These are phyloP conservation scores for Luffa aegyptiaca DNA, from an alignment of 306 rosid genomes.

Conservation along the genomic window DNA sequence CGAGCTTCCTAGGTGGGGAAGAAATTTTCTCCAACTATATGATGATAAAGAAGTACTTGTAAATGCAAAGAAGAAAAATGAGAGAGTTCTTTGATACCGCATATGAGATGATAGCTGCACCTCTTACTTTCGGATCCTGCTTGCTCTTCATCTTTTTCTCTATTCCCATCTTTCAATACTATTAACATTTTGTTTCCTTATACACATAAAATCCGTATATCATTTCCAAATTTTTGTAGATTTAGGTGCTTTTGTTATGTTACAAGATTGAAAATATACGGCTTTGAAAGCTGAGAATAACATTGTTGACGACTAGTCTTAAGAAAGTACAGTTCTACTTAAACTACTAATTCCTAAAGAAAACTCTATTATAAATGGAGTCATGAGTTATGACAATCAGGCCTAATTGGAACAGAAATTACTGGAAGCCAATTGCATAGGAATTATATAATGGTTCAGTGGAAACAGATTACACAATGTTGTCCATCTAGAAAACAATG, in stretches of 20 bases:
- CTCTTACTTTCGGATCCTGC: slow-evolving; percentile 22
- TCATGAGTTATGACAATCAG: neutral
- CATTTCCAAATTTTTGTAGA: slow-evolving; percentile 6
- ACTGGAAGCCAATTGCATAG: neutral
- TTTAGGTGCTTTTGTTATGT: neutral
- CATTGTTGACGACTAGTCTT: neutral
- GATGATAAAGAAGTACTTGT: slow-evolving; percentile 30
- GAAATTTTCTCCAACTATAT: slow-evolving; percentile 12
- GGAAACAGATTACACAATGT: neutral
- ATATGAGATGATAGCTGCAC: slow-evolving; percentile 1
- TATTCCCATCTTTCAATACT: slow-evolving; percentile 30
- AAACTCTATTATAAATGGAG: neutral
- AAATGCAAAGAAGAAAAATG: slow-evolving; percentile 25
- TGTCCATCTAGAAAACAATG: neutral
- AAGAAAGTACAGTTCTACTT: neutral
- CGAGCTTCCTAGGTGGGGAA: slow-evolving; percentile 44
- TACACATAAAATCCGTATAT: slow-evolving; percentile 14
- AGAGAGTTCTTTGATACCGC: slow-evolving; percentile 17
- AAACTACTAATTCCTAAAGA: neutral
- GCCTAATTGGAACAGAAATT: neutral
- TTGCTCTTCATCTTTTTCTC: slow-evolving; percentile 23
- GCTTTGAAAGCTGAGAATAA: neutral
- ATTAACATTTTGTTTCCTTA: neutral
- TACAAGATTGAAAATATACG: neutral
- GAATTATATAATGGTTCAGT: neutral